Conservation (phyloP, 495 filamentous ascomycete species). For the Lasiosphaeria hispida region DNA sequence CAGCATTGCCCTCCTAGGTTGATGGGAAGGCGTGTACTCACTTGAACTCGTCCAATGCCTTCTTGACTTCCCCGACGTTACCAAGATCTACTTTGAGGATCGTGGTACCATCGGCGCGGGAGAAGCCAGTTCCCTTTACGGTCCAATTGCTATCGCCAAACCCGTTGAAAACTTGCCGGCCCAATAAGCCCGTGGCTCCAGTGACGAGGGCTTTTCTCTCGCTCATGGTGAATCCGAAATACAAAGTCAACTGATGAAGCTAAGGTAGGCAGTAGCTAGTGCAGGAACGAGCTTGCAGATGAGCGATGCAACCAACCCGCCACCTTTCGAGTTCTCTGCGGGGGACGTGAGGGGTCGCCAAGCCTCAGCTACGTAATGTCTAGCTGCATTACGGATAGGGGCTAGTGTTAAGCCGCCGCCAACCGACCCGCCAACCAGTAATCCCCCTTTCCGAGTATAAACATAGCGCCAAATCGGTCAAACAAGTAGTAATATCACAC, state of each 20-base stretch:
- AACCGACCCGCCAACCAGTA: too few species aligned
- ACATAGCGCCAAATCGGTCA: too few species aligned
- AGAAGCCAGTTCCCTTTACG: constrained; percentile 75
- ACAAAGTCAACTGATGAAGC: background rate
- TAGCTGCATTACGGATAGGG: too few species aligned
- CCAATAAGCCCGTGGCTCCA: constrained; percentile 81
- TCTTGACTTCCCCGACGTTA: constrained; percentile 58
- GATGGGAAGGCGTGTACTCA: constrained; percentile 30
- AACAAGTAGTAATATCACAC: too few species aligned
- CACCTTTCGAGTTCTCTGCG: too few species aligned
- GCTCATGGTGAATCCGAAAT: constrained; percentile 16
- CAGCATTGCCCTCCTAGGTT: too few species aligned
- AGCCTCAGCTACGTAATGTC: too few species aligned
- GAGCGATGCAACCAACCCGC: too few species aligned
- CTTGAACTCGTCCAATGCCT: constrained; percentile 62
- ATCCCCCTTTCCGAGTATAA: too few species aligned
- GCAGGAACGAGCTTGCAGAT: too few species aligned
- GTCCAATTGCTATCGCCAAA: constrained; percentile 70
- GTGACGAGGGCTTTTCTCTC: constrained; percentile 69
- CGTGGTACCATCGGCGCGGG: constrained; percentile 67
- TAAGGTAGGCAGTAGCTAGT: background rate
- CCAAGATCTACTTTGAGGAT: constrained; percentile 76
- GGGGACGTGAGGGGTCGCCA: too few species aligned
- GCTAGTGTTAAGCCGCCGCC: too few species aligned
- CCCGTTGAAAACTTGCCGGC: constrained; percentile 72